Conservation (phyloP, 2,329 filamentous ascomycete genomes). For the Simplicillium sp. region DNA sequence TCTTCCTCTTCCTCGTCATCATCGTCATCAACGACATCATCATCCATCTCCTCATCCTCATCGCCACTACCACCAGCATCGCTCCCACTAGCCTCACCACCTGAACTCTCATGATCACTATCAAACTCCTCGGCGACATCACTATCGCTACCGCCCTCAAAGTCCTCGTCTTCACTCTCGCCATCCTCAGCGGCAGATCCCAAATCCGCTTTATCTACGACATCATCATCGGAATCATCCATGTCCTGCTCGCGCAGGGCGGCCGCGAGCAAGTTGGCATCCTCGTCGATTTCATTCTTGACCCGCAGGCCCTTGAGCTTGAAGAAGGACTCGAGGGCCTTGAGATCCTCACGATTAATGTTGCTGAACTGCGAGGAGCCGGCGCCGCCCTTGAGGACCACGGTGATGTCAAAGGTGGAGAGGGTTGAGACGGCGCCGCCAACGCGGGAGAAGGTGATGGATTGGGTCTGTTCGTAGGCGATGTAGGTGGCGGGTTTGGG, state of each 20-base stretch:
- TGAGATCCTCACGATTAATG: slow-evolving; percentile 96
- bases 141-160: slow-evolving; percentile 82
- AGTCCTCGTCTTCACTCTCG: slow-evolving; percentile 93
- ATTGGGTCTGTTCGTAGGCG: slow-evolving; percentile 83
- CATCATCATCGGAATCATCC: slow-evolving; percentile 75
- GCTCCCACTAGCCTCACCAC: slow-evolving; percentile 46
- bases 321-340: slow-evolving; percentile 95
- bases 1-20: slow-evolving; percentile 32
- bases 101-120: slow-evolving; percentile 71
- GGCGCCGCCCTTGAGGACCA: slow-evolving; percentile 77
- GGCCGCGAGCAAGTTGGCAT: slow-evolving; percentile 70
- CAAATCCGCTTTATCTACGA: slow-evolving; percentile 60
- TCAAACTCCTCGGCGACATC: slow-evolving; percentile 97
- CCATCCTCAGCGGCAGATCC: slow-evolving; percentile 94
- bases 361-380: slow-evolving; percentile 96
- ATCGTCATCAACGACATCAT: slow-evolving; percentile 28
- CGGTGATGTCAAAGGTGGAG: slow-evolving; percentile 94
- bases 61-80: slow-evolving; percentile 39
- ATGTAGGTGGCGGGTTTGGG: slow-evolving; percentile 98
- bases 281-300: slow-evolving; percentile 98
- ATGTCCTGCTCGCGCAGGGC: slow-evolving; percentile 78
- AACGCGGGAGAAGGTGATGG: slow-evolving; percentile 91
- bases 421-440: slow-evolving; percentile 88
- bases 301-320: slow-evolving; percentile 89
- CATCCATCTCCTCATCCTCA: slow-evolving; percentile 33